phyloP scores from a whole-genome alignment of 2,329 filamentous ascomycete genomes.

The Helminthosporium solani region DNA sequence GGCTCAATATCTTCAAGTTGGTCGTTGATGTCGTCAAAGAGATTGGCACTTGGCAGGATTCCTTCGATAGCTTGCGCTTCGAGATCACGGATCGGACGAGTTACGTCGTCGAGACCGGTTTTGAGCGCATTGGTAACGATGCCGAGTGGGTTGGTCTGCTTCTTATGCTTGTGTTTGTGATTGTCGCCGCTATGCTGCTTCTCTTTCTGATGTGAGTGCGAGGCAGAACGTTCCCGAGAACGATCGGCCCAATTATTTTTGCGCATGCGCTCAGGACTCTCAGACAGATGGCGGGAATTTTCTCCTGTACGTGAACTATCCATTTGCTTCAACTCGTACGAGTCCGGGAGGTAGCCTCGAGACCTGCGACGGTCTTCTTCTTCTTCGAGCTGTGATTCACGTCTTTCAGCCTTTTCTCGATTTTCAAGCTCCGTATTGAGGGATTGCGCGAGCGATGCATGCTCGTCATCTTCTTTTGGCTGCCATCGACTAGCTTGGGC shows the following conservation, averaged over 20 bases:
- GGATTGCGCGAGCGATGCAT: constrained; percentile 18
- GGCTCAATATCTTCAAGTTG: constrained; percentile 93
- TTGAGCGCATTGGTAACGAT: constrained; percentile 27
- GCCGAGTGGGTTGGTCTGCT: constrained; percentile 17
- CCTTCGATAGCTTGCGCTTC: constrained; percentile 43
- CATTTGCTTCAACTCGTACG: constrained; percentile 33
- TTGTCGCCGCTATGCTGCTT: constrained; percentile 4
- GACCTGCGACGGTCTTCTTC: constrained; percentile 21
- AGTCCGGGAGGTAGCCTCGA: constrained; percentile 17
- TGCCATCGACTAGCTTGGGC: constrained; percentile 72
- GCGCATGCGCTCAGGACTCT: constrained; percentile 22
- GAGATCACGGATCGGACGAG: constrained; percentile 36
- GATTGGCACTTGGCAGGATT: constrained; percentile 66
- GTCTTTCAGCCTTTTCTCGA: constrained; percentile 31
- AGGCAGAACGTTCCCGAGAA: constrained; percentile 29
- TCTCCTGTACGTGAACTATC: constrained; percentile 11
- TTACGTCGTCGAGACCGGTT: constrained; percentile 29
- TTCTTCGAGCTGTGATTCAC: constrained; percentile 36
- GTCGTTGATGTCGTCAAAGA: constrained; percentile 86
- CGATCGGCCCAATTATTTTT: constrained; percentile 29
- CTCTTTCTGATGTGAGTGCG: constrained; percentile 21
- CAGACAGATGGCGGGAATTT: constrained; percentile 8
- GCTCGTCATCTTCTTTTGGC: constrained; percentile 55
- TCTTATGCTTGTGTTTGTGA: constrained; percentile 17
- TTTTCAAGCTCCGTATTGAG: constrained; percentile 40